phyloP scores from a whole-genome alignment of 257 asterid genomes.

The Eucommia ulmoides region DNA sequence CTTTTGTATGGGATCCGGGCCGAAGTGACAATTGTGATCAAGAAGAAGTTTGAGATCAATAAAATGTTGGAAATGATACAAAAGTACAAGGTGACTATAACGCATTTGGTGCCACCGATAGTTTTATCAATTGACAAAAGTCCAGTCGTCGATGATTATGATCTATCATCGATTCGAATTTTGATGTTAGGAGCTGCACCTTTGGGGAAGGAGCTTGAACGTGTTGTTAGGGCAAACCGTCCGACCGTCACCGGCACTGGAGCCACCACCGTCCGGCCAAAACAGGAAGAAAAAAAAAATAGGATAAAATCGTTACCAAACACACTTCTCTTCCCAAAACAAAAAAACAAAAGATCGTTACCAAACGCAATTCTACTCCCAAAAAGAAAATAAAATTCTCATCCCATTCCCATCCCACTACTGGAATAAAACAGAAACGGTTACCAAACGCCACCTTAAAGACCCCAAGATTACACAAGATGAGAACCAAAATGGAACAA shows the following conservation, averaged over 20 bases:
- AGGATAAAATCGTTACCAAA: too few species aligned
- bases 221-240: conserved; percentile 20
- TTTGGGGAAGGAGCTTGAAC: conserved; percentile 28
- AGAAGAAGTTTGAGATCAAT: conserved; percentile 34
- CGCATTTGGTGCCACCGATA: conserved; percentile 52
- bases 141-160: conserved; percentile 20
- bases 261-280: too few species aligned
- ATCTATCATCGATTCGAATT: conserved; percentile 45
- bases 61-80: conserved; percentile 20
- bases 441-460: too few species aligned
- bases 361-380: too few species aligned
- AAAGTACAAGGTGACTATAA: conserved; percentile 32
- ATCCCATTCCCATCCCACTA: too few species aligned
- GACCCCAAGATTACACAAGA: too few species aligned
- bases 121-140: conserved; percentile 34
- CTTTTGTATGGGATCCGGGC: conserved; percentile 25
- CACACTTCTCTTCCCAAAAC: too few species aligned
- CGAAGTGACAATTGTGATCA: conserved; percentile 29
- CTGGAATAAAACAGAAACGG: too few species aligned
- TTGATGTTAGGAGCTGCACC: conserved; percentile 49
- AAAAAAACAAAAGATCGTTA: too few species aligned
- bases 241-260: conserved; percentile 50
- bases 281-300: too few species aligned
- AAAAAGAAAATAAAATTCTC: too few species aligned
- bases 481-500: too few species aligned